These are phyloP conservation scores for Spizellomyces punctatus DNA, from an alignment of 192 early-diverging fungal genomes.

Conservation along the genomic window DNA sequence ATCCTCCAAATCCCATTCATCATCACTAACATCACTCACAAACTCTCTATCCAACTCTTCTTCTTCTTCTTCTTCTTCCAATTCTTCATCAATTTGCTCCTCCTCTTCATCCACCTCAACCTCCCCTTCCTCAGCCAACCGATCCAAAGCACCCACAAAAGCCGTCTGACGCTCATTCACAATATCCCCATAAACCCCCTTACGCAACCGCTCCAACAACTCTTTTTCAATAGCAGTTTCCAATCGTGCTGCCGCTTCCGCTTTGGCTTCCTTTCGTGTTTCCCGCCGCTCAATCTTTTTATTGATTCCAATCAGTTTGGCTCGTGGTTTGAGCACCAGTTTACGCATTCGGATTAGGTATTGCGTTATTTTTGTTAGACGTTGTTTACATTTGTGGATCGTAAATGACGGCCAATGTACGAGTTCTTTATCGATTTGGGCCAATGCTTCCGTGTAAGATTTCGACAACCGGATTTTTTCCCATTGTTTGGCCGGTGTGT, in stretches of 20 bases:
- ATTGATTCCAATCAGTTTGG: slow-evolving; percentile 85
- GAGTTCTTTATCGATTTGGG: slow-evolving; percentile 88
- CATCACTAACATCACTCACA: slow-evolving; percentile 52
- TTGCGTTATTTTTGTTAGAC: slow-evolving; percentile 94
- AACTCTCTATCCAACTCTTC: slow-evolving; percentile 50
- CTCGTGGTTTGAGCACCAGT: slow-evolving; percentile 77
- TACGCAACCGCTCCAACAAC: slow-evolving; percentile 86
- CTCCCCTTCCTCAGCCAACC: slow-evolving; percentile 47
- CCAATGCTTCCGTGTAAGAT: slow-evolving; percentile 85
- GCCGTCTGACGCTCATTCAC: slow-evolving; percentile 90
- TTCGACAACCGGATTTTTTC: slow-evolving; percentile 85
- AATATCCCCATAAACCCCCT: slow-evolving; percentile 96
- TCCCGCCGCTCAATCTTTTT: slow-evolving; percentile 94
- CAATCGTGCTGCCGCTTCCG: slow-evolving; percentile 87
- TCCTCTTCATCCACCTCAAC: slow-evolving; percentile 43
- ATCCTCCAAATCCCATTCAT: slow-evolving; percentile 37
- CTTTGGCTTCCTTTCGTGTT: slow-evolving; percentile 80
- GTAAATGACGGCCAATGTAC: slow-evolving; percentile 90
- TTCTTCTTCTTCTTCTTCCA: slow-evolving; percentile 36
- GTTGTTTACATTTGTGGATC: slow-evolving; percentile 95
- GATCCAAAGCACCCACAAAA: slow-evolving; percentile 85
- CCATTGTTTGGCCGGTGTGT: slow-evolving; percentile 93
- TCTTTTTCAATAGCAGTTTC: slow-evolving; percentile 95
- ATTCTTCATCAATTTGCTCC: slow-evolving; percentile 42
- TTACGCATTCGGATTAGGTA: slow-evolving; percentile 93